Percentiles rank a stretch among this genome's conserved stretches.
phyloP scores from a whole-genome alignment of 2,329 filamentous ascomycete genomes.

The Xylariaceae sp. region DNA sequence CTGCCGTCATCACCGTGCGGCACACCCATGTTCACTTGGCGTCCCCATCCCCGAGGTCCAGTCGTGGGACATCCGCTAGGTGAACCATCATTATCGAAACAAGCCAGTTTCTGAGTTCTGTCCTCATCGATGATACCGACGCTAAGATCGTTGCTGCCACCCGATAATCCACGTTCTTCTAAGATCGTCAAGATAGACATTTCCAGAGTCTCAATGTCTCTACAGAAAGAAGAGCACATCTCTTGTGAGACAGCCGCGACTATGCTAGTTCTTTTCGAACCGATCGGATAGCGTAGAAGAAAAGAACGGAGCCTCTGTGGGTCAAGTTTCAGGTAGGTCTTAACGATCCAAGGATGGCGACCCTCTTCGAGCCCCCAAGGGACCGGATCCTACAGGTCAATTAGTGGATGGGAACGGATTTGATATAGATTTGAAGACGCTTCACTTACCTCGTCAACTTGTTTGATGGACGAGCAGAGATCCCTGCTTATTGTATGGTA shows the following conservation, averaged over 20 bases:
- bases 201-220: constrained; percentile 38
- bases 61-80: constrained; percentile 27
- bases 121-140: constrained; percentile 36
- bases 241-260: constrained; percentile 45
- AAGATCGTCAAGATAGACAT: constrained; percentile 33
- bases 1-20: constrained; percentile 32
- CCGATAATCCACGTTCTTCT: constrained; percentile 29
- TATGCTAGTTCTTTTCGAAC: constrained; percentile 46
- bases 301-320: constrained; percentile 54
- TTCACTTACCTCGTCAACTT: constrained; percentile 30
- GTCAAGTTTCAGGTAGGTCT: constrained; percentile 50
- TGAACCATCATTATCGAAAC: constrained; percentile 29
- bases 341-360: constrained; percentile 37
- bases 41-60: constrained; percentile 5
- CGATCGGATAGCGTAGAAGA: constrained; percentile 50
- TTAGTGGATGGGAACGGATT: constrained; percentile 13
- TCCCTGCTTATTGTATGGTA: constrained; percentile 33
- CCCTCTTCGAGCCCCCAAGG: constrained; percentile 34
- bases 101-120: constrained; percentile 15
- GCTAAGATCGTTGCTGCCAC: constrained; percentile 17
- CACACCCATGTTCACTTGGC: constrained; percentile 7
- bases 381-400: constrained; percentile 25
- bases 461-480: constrained; percentile 35
- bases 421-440: constrained; percentile 1
- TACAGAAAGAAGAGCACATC: constrained; percentile 45